Evolutionary conservation across 1,284 basidiomycete genomes (phyloP), one percentile per base, ranked within the genome.

Genomic region (Cryptococcus hybrid): DNA sequence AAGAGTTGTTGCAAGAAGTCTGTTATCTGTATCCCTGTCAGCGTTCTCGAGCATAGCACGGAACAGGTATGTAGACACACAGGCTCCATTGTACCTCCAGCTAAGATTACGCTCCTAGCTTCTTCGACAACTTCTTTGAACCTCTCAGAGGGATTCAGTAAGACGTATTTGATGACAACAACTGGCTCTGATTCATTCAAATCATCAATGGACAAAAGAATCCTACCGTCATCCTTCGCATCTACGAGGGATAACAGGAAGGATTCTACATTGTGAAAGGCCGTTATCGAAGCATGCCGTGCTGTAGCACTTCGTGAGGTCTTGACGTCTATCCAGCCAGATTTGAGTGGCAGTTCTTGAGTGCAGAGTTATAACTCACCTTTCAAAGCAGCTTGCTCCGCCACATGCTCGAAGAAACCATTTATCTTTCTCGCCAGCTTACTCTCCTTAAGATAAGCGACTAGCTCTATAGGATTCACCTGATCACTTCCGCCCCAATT

Each of bases 21-120:
- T n/a, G 88, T 86, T 48, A 97, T 88, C 92, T 95, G 12, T 34
- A 66, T 3, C 15, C 15, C 42, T 15, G 37, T 43, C 9, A 54
- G 48, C 39, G 18, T 55, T 48, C 36, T 39, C 34, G 7, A 35
- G 42, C 51, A 39, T 50, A 3, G 6, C 34, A 7, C 36, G 15
- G 13, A 24, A 24, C 24, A n/a, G n/a, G 5, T 7, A 24, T 13
- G 52, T 18, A 13, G 65, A 36, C 80, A 57, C 67, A 93, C 90
- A 7, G 95, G 95, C 43, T 92, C 92, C 95, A 99, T 98, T 0
- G 95, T 99, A 2, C 95, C 95, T 7, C 95, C 95, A 0, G 94
- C 93, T 12, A 99, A 80, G 30, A 99, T 80, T 7, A 99, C 86
- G 1, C 88, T 84, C 39, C 92, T 81, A 0, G 93, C 91, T 49